Evolutionary conservation across 2,329 filamentous ascomycete species (phyloP).

Genomic region (Talaromyces funiculosus): DNA sequence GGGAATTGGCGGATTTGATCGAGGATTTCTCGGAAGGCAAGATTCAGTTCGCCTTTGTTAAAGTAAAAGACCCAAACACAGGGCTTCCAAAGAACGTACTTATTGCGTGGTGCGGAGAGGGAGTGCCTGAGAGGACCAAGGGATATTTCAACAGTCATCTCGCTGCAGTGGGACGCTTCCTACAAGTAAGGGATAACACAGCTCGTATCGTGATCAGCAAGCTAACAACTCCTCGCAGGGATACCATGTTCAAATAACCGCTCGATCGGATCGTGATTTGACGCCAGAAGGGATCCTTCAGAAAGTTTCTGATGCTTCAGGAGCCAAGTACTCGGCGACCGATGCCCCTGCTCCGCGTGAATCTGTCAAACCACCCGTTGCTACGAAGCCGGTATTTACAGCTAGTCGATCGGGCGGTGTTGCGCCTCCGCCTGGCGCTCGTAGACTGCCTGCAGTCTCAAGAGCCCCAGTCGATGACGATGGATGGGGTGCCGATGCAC

Average conservation of each 20-base stretch:
- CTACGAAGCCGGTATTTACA: conserved; percentile 88
- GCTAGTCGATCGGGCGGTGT: conserved; percentile 58
- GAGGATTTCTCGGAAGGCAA: conserved; percentile 96
- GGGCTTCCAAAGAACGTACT: conserved; percentile 84
- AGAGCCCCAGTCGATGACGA: conserved; percentile 64
- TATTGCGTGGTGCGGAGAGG: conserved; percentile 95
- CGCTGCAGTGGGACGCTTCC: conserved; percentile 79
- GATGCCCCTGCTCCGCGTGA: conserved; percentile 51
- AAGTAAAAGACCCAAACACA: conserved; percentile 92
- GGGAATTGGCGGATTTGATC: conserved; percentile 80
- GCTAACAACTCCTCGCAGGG: conserved; percentile 46
- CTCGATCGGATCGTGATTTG: conserved; percentile 83
- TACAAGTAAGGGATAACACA: conserved; percentile 55
- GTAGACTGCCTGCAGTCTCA: conserved; percentile 47
- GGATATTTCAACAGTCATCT: conserved; percentile 97
- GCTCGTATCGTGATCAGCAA: conserved; percentile 15
- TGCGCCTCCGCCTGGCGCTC: conserved; percentile 62
- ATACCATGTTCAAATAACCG: conserved; percentile 96
- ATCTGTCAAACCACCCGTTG: conserved; percentile 60
- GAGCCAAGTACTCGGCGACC: conserved; percentile 76
- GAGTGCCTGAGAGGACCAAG: conserved; percentile 96
- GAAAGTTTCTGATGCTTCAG: conserved; percentile 91
- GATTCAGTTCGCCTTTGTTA: conserved; percentile 94
- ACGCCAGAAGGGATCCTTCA: conserved; percentile 82
- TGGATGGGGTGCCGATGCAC: conserved; percentile 92